Percentiles rank a stretch among this genome's conserved stretches.
Conservation (phyloP, 2,329 filamentous ascomycete genomes). For the Phaeophleospora eucalypticola region DNA sequence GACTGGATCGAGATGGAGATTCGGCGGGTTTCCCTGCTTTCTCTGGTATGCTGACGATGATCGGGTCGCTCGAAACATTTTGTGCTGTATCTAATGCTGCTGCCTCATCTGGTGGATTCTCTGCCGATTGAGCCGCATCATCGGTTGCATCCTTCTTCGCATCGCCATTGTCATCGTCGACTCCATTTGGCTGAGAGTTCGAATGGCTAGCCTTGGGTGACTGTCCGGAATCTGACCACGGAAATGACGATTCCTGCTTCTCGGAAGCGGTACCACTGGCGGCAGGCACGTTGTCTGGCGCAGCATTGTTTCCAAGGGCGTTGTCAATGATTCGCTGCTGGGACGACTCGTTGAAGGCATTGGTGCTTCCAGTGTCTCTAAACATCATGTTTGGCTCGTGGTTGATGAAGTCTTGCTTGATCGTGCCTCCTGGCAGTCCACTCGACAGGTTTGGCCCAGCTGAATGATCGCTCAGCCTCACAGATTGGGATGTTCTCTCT, state of each 20-base stretch:
- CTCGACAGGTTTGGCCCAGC: slow-evolving; percentile 17
- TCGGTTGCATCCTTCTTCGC: not conserved
- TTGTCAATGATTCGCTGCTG: slow-evolving; percentile 39
- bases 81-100: not conserved
- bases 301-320: slow-evolving; percentile 24
- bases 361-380: slow-evolving; percentile 39
- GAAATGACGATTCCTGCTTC: slow-evolving; percentile 23
- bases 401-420: slow-evolving; percentile 34
- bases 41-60: not conserved
- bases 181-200: not conserved
- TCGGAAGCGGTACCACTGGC: slow-evolving; percentile 6
- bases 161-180: not conserved
- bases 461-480: slow-evolving; percentile 21
- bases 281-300: not conserved
- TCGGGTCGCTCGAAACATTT: no score
- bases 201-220: slow-evolving; percentile 18
- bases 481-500: slow-evolving; percentile 14
- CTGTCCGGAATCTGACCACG: slow-evolving; percentile 23
- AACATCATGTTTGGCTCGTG: slow-evolving; percentile 42
- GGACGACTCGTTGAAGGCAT: slow-evolving; percentile 40
- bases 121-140: not conserved
- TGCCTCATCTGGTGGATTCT: not conserved
- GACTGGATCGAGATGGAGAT: slow-evolving; percentile 15
- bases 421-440: slow-evolving; percentile 30
- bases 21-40: not conserved